Conservation (phyloP, 176 grass and related monocot species). For the Cymbopogon citratus region DNA sequence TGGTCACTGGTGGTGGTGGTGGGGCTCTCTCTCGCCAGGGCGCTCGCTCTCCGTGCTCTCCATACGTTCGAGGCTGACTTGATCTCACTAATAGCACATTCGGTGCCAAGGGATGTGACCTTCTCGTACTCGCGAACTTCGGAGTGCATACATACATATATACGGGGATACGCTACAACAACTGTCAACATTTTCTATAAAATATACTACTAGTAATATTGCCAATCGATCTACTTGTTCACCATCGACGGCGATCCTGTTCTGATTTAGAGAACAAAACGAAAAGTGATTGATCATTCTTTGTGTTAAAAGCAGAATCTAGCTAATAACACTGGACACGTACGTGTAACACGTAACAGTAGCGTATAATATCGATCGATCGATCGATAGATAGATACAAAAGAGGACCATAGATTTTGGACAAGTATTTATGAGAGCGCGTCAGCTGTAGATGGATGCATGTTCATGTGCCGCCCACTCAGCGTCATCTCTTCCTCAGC, state of each 20-base stretch:
- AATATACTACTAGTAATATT: too few species aligned
- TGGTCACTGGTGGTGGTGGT: too few species aligned
- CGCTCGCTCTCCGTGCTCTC: too few species aligned
- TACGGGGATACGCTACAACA: too few species aligned
- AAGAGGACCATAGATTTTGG: conserved; percentile 14
- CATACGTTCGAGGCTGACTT: too few species aligned
- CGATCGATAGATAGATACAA: neutral
- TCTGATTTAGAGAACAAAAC: neutral
- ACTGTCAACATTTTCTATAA: too few species aligned
- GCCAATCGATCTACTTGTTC: too few species aligned
- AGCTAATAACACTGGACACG: neutral
- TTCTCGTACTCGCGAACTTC: neutral
- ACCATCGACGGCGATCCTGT: neutral
- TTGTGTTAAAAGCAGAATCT: conserved; percentile 2
- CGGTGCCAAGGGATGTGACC: too few species aligned
- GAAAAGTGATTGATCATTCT: neutral
- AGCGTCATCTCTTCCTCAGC: conserved; percentile 12
- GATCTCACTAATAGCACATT: too few species aligned
- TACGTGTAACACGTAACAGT: neutral
- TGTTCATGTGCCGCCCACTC: conserved; percentile 43
- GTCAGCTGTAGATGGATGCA: conserved; percentile 33
- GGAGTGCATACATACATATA: neutral
- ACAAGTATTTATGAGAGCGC: conserved; percentile 42
- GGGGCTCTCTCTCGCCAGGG: too few species aligned
- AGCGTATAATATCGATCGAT: neutral